phyloP scores from a whole-genome alignment of 1,284 basidiomycete species.

The Blastosporella zonata region DNA sequence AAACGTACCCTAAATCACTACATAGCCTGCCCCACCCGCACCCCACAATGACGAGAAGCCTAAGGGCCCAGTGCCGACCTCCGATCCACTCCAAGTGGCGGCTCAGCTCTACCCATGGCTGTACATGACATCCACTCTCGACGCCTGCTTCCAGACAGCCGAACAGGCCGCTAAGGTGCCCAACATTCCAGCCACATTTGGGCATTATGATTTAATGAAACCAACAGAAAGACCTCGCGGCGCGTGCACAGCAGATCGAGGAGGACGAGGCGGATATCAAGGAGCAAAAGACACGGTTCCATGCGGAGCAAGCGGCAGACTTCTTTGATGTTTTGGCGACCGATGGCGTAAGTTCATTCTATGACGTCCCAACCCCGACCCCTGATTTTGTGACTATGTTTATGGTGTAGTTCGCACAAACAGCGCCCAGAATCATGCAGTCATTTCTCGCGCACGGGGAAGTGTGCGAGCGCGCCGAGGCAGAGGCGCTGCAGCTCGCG shows the following conservation, averaged over 20 bases:
- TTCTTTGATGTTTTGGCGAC: slow-evolving; percentile 38
- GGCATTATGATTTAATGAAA: not conserved
- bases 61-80: slow-evolving; percentile 19
- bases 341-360: slow-evolving; percentile 28
- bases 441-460: slow-evolving; percentile 42
- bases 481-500: slow-evolving; percentile 39
- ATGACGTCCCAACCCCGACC: not conserved
- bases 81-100: slow-evolving; percentile 40
- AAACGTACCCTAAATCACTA: not conserved
- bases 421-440: slow-evolving; percentile 43
- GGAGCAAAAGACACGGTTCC: slow-evolving; percentile 35
- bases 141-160: slow-evolving; percentile 41
- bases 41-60: slow-evolving; percentile 1
- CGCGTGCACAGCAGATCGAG: slow-evolving; percentile 27
- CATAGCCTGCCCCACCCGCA: not conserved
- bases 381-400: not conserved
- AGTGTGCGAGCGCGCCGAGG: slow-evolving; percentile 35
- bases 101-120: slow-evolving; percentile 48
- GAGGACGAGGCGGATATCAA: slow-evolving; percentile 34
- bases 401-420: slow-evolving; percentile 32
- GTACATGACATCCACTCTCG: slow-evolving; percentile 47
- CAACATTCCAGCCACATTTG: not conserved
- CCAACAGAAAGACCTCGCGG: slow-evolving; percentile 33
- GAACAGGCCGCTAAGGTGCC: slow-evolving; percentile 33
- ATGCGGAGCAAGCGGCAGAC: slow-evolving; percentile 34